These are phyloP conservation scores for Pseudopithomyces chartarum DNA, from an alignment of 2,329 filamentous ascomycete species.

Conservation along the genomic window DNA sequence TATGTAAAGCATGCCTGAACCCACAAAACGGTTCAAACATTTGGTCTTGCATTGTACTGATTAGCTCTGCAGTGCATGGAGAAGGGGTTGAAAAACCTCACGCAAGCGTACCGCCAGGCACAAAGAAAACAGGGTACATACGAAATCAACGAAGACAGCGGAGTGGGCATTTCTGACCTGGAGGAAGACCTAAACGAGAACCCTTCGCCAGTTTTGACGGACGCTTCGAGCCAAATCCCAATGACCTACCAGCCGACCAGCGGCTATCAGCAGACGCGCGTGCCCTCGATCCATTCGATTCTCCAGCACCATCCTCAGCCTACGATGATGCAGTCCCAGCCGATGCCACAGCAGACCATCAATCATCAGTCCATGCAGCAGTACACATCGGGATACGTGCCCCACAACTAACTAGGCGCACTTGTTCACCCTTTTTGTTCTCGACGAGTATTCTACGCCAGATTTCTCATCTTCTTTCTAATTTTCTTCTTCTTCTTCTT, in stretches of 20 bases:
- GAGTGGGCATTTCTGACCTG: constrained; percentile 63
- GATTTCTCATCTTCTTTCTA: no score
- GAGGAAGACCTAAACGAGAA: constrained; percentile 48
- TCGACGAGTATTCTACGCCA: no score
- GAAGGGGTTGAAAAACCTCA: constrained; percentile 80
- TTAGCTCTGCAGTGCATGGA: constrained; percentile 70
- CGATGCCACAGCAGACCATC: constrained; percentile 11
- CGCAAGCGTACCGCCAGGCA: constrained; percentile 69
- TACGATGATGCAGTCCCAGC: constrained; percentile 10
- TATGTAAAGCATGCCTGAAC: constrained; percentile 36
- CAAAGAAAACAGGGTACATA: constrained; percentile 65
- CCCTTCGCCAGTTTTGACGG: constrained; percentile 31
- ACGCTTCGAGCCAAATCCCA: constrained; percentile 24
- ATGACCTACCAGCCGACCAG: constrained; percentile 26
- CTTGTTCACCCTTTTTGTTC: no score
- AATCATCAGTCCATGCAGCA: constrained; percentile 18
- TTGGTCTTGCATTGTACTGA: constrained; percentile 13
- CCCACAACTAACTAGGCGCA: constrained; percentile 9
- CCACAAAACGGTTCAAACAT: background rate
- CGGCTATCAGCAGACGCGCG: constrained; percentile 33
- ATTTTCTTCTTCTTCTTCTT: background rate
- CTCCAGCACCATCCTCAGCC: constrained; percentile 27
- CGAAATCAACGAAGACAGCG: constrained; percentile 66
- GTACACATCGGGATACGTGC: constrained; percentile 22
- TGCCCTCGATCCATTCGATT: constrained; percentile 49